phyloP scores from a whole-genome alignment of 1,139 yeast genomes.

The Hemisphaericaspora lyxosophila region DNA sequence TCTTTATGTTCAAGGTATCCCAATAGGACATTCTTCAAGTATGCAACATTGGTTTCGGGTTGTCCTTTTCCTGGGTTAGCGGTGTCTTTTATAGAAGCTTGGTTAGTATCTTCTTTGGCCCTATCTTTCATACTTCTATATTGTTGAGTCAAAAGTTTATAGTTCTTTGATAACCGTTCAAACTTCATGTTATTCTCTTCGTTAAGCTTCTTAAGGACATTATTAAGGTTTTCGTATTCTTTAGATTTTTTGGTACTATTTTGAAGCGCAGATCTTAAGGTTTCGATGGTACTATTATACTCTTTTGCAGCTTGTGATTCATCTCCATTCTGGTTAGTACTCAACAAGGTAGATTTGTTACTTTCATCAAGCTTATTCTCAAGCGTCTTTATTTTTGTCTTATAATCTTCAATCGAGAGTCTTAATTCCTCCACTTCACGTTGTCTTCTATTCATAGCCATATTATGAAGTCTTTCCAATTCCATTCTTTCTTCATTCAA shows the following conservation, averaged over 20 bases:
- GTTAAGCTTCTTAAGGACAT: constrained; percentile 57
- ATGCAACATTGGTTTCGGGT: constrained; percentile 53
- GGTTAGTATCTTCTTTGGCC: neutral
- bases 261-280: constrained; percentile 54
- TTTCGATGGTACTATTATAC: constrained; percentile 31
- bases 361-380: constrained; percentile 43
- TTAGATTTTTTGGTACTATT: constrained; percentile 49
- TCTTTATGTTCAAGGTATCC: constrained; percentile 91
- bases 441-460: constrained; percentile 50
- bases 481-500: constrained; percentile 60
- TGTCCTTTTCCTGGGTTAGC: constrained; percentile 2
- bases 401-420: constrained; percentile 28
- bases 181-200: constrained; percentile 68
- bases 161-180: constrained; percentile 65
- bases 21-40: constrained; percentile 79
- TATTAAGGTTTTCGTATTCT: constrained; percentile 59
- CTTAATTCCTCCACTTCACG: constrained; percentile 49
- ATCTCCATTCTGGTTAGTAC: constrained; percentile 16
- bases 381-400: constrained; percentile 30
- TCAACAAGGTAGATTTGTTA: constrained; percentile 6
- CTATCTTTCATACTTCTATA: constrained; percentile 34
- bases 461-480: constrained; percentile 54
- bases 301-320: constrained; percentile 22
- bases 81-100: neutral
- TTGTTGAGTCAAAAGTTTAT: constrained; percentile 60